Percentiles rank a stretch among this genome's conserved stretches.
phyloP scores from a whole-genome alignment of 768 basidiomycete species.

The Mycena rebaudengoi region DNA sequence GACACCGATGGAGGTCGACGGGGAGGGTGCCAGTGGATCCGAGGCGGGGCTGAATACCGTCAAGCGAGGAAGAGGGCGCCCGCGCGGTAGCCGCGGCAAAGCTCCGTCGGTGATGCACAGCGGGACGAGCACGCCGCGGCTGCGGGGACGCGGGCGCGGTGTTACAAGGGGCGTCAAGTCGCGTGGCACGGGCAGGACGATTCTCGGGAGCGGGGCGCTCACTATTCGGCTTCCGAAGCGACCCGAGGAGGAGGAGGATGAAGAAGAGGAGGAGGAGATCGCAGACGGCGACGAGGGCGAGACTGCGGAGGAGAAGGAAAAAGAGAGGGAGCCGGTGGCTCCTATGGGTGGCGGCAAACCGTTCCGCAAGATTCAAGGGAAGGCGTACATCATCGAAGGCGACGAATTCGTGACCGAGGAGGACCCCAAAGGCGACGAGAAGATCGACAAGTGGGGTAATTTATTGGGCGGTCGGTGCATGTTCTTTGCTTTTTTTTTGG shows the following conservation, averaged over 20 bases:
- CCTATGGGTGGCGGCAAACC: constrained; percentile 68
- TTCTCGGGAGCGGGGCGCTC: constrained; percentile 27
- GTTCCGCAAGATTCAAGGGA: constrained; percentile 77
- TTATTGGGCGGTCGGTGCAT: constrained; percentile 77
- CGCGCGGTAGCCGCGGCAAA: constrained; percentile 47
- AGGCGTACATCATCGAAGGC: constrained; percentile 80
- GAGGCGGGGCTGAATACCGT: constrained; percentile 31
- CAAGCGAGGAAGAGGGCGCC: constrained; percentile 45
- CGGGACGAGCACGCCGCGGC: constrained; percentile 20
- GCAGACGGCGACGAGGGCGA: constrained; percentile 50
- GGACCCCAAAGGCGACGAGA: constrained; percentile 88
- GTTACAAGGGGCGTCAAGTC: constrained; percentile 22
- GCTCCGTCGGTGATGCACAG: constrained; percentile 31
- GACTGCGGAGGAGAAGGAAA: constrained; percentile 39
- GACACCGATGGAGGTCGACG: constrained; percentile 36
- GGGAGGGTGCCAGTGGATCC: constrained; percentile 25
- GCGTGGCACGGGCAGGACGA: constrained; percentile 11
- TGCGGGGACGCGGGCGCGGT: constrained; percentile 41
- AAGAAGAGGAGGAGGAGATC: constrained; percentile 48
- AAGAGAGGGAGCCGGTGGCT: constrained; percentile 51
- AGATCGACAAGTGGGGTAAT: constrained; percentile 88
- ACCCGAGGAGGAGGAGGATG: constrained; percentile 43
- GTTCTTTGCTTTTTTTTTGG: not conserved
- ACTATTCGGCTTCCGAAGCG: constrained; percentile 32
- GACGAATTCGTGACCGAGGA: constrained; percentile 90